Base-by-base conservation (phyloP, 2,329 filamentous ascomycete genomes). In the Metarhizium sp. region DNA sequence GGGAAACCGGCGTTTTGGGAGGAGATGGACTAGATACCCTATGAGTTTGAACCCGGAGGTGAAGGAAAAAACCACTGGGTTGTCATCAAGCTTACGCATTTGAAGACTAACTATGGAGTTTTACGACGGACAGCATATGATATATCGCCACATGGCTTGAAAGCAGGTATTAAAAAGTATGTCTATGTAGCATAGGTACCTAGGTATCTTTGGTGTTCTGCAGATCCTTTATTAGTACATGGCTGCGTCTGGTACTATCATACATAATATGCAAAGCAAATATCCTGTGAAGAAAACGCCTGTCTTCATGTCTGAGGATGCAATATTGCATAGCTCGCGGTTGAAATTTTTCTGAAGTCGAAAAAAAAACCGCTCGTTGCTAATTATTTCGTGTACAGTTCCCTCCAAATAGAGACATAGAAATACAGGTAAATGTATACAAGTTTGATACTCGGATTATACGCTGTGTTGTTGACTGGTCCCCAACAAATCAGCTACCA, bases 401-500 rank as follows among this genome's bases (percentile, higher is more conserved):
- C 53, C 8, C 32, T 34, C 32, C 10, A 34, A 34, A 34, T 11
- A 34, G 32, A 34, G 7, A 34, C 6, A 34, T 34, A 11, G 6
- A 34, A 11, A 34, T 8, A 34, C 32, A 8, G 7, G 32, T 11
- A 8, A 11, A 7, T 34, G 32, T 11, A 6, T 11, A 34, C 25
- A 25, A 25, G 25, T 25, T 25, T 34, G 32, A 34, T 42, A 18
- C 10, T 25, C 25, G 25, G 25, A 25, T 25, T 25, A 25, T 25
- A 25, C 25, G 25, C 25, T 25, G n/a, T 42, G 14, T 18, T 16
- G 42, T 20, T 10, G n/a, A 10, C 16, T 45, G 6, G 11, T 45
- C 5, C 4, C 11, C 6, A 20, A 7, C 3, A 20, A 5, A 45
- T 45, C 18, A 69, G 55, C 61, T 64, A 14, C 62, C 59, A 32